Conservation (phyloP, 139 green algal species). For the Chlamydomonas schloesseri region DNA sequence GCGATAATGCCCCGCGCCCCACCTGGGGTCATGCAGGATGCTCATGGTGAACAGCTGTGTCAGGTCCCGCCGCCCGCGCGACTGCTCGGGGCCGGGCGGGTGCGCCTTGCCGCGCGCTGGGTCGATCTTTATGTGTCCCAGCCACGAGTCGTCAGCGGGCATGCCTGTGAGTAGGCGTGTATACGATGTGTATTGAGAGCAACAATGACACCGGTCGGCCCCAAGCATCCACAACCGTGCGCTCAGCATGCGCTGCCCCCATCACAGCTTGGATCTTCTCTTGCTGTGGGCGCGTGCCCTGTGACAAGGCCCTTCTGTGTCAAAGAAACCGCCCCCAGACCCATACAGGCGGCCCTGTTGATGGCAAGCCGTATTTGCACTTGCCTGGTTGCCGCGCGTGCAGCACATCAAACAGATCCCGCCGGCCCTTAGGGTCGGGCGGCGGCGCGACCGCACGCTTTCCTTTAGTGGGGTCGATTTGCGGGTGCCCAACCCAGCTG, state of each 20-base stretch:
- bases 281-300: no score
- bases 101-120: constrained; percentile 52
- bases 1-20: background rate
- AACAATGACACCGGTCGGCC: background rate
- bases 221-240: background rate
- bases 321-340: no score
- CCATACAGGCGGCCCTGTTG: background rate
- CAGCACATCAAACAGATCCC: constrained; percentile 66
- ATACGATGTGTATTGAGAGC: background rate
- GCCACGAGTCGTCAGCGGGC: constrained; percentile 59
- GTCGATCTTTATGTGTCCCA: constrained; percentile 61
- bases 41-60: constrained; percentile 36
- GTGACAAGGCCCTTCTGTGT: no score
- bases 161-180: constrained; percentile 1
- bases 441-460: constrained; percentile 40
- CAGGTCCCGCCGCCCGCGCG: constrained; percentile 53
- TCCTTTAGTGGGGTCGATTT: constrained; percentile 49
- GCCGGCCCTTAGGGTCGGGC: constrained; percentile 53
- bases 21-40: constrained; percentile 40
- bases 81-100: constrained; percentile 50
- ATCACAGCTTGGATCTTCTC: no score
- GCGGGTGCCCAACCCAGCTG: constrained; percentile 55
- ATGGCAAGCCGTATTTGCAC: background rate
- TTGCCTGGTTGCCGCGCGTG: constrained; percentile 10
- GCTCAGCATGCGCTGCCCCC: background rate